phyloP scores from a whole-genome alignment of 1,139 yeast genomes.

The Candida neerlandica region DNA sequence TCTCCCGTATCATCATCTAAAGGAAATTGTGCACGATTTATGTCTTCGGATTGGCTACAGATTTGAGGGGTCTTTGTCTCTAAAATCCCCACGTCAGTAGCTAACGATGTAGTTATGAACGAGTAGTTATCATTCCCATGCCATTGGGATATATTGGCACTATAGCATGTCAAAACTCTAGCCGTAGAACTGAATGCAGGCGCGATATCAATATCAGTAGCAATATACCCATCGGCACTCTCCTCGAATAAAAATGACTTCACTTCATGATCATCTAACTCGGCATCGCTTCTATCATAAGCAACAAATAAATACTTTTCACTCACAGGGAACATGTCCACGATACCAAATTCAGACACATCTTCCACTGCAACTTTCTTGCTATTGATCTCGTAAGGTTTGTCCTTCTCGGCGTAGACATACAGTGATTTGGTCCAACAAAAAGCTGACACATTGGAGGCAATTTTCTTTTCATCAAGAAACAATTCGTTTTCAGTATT shows the following conservation, averaged over 20 bases:
- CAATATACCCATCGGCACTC: conserved; percentile 10
- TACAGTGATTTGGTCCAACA: conserved; percentile 19
- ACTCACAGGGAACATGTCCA: conserved; percentile 6
- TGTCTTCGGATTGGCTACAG: conserved; percentile 50
- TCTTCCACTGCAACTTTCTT: conserved; percentile 11
- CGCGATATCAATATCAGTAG: conserved; percentile 41
- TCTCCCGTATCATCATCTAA: conserved; percentile 62
- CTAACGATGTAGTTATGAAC: conserved; percentile 59
- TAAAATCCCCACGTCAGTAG: conserved; percentile 55
- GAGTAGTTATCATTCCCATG: conserved; percentile 27
- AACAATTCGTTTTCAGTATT: conserved; percentile 7
- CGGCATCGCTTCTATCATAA: conserved; percentile 17
- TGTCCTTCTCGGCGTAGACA: conserved; percentile 9
- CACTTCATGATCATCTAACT: conserved; percentile 25
- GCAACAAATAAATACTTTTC: conserved; percentile 13
- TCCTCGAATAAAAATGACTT: conserved; percentile 12
- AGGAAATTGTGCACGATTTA: conserved; percentile 72
- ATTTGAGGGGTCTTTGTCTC: conserved; percentile 8
- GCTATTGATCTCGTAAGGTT: conserved; percentile 6
- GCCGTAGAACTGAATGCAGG: conserved; percentile 60
- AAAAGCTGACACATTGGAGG: conserved; percentile 15
- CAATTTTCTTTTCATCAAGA: conserved; percentile 9
- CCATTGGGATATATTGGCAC: conserved; percentile 48
- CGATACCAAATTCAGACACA: conserved; percentile 1
- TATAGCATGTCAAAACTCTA: conserved; percentile 54